Evolutionary conservation across 1,284 basidiomycete species (phyloP).

Genomic region (Meira nashicola): DNA sequence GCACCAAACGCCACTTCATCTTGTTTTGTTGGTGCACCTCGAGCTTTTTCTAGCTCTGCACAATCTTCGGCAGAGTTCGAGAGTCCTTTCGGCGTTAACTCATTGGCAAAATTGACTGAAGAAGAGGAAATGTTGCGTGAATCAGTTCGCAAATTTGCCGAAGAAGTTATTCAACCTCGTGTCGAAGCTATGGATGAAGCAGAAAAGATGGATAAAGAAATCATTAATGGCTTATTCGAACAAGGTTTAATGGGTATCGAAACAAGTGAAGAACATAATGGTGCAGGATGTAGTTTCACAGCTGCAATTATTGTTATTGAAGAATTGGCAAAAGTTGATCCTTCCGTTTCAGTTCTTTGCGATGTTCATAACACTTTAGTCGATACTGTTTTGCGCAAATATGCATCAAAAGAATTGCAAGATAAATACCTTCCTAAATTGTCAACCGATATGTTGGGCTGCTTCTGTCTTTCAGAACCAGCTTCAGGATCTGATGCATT

Average conservation of each 20-base stretch:
- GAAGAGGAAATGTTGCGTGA: slow-evolving; percentile 53
- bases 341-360: slow-evolving; percentile 90
- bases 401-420: slow-evolving; percentile 78
- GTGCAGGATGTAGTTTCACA: slow-evolving; percentile 86
- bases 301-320: slow-evolving; percentile 95
- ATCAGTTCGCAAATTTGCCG: slow-evolving; percentile 62
- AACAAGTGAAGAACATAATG: slow-evolving; percentile 75
- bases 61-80: slow-evolving; percentile 33
- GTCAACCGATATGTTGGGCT: slow-evolving; percentile 75
- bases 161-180: slow-evolving; percentile 80
- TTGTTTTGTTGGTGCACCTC: too few relatives aligned
- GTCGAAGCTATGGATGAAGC: slow-evolving; percentile 97
- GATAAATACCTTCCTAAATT: slow-evolving; percentile 84
- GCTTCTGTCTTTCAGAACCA: slow-evolving; percentile 91
- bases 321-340: slow-evolving; percentile 92
- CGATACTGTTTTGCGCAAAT: slow-evolving; percentile 86
- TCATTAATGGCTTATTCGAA: slow-evolving; percentile 88
- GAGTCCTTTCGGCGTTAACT: slow-evolving; percentile 49
- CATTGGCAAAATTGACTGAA: slow-evolving; percentile 45
- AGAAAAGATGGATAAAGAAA: slow-evolving; percentile 82
- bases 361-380: slow-evolving; percentile 84
- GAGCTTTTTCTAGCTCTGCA: too few relatives aligned
- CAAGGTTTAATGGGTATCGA: slow-evolving; percentile 99
- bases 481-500: slow-evolving; percentile 95
- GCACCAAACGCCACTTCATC: too few relatives aligned